These are phyloP conservation scores for Pleurozium schreberi DNA, from an alignment of 225 moss, liverwort and hornwort species.

Conservation along the genomic window DNA sequence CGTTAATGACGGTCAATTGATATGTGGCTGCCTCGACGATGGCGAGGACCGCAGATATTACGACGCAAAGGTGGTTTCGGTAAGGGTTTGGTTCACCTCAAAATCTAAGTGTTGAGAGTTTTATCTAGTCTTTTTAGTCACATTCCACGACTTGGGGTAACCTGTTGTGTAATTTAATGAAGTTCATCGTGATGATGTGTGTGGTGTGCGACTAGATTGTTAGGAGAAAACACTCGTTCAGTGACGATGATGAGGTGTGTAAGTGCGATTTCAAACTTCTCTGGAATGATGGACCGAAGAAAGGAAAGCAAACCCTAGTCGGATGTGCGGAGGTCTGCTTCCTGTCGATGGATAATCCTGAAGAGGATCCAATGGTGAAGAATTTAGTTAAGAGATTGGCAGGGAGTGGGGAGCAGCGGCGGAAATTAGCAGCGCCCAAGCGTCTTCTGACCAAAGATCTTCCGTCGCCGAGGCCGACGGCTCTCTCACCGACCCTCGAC, in stretches of 20 bases:
- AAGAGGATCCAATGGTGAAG: slow-evolving; percentile 17
- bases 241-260: slow-evolving; percentile 8
- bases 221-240: background rate
- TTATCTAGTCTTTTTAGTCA: background rate
- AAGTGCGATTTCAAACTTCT: slow-evolving; percentile 9
- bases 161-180: background rate
- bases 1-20: background rate
- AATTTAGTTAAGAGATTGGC: background rate
- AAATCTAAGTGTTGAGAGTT: background rate
- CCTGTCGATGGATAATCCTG: background rate
- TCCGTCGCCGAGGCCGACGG: background rate
- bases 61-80: slow-evolving; percentile 5
- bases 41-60: slow-evolving; percentile 15
- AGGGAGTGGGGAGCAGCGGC: background rate
- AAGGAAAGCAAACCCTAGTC: background rate
- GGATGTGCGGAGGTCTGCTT: slow-evolving; percentile 30
- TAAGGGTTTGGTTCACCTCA: background rate
- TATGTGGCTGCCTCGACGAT: slow-evolving; percentile 27
- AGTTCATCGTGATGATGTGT: background rate
- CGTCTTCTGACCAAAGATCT: background rate
- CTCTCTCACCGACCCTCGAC: background rate
- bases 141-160: background rate
- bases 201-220: background rate
- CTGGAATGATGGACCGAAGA: slow-evolving; percentile 20
- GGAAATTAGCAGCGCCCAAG: background rate